A percentile compares a stretch with the other conserved stretches of the same genome.
These are phyloP conservation scores for Lagerstroemia speciosa DNA, from an alignment of 345 rosid species.

Conservation along the genomic window DNA sequence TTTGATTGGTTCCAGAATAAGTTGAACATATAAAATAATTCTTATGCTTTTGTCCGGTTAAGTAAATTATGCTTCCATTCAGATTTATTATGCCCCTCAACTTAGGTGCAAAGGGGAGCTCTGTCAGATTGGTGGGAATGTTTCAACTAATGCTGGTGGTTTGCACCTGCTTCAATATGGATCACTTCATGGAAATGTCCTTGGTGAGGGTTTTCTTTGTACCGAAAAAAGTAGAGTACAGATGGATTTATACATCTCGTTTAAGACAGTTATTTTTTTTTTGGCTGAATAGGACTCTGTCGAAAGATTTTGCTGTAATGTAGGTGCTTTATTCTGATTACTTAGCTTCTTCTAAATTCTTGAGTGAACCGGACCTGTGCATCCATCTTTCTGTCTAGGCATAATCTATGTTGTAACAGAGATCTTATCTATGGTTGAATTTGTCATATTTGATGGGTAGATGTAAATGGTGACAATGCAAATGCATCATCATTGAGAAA, in stretches of 20 bases:
- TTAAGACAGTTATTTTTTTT: too few species aligned
- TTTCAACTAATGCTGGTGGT: conserved; percentile 99
- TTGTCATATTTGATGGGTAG: not conserved
- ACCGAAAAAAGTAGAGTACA: not conserved
- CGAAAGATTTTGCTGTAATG: not conserved
- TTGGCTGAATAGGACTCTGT: not conserved
- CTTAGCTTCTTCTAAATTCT: not conserved
- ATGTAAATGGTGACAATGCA: not conserved
- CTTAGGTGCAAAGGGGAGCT: conserved; percentile 99
- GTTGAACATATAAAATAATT: not conserved
- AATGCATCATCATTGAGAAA: not conserved
- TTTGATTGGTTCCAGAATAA: not conserved
- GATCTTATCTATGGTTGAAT: not conserved
- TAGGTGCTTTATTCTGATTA: not conserved
- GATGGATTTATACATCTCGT: not conserved
- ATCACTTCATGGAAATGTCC: conserved; percentile 82
- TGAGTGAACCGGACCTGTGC: not conserved
- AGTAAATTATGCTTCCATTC: conserved; percentile 43
- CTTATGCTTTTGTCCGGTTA: conserved; percentile 7
- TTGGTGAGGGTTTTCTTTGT: conserved; percentile 41
- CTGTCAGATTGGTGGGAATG: conserved; percentile 98
- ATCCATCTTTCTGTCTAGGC: not conserved
- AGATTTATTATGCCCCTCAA: conserved; percentile 99
- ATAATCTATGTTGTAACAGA: not conserved
- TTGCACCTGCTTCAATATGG: conserved; percentile 92